Base-by-base conservation (phyloP, 305 asterid genomes). In the Lippia alba region DNA sequence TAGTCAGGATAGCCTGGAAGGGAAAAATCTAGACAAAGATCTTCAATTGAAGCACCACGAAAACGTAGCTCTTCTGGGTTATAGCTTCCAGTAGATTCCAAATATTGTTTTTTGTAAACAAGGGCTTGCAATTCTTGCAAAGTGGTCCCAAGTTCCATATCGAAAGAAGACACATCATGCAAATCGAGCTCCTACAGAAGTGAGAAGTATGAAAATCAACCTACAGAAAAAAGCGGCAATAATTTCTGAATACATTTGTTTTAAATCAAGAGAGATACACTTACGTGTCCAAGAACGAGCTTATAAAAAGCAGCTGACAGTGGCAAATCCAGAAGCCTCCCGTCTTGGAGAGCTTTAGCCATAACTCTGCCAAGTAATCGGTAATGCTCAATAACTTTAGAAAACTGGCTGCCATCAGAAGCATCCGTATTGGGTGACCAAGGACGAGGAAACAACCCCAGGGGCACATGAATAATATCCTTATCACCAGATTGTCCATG, bases 261-360 rank as follows among this genome's bases (percentile, higher is more conserved):
- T 19, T 12, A 24, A 24, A 15, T 30, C 66, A 54, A 46, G 56
- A 58, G 15, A 17, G 14, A 30, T 39, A 17, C 51, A 61, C 96
- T 68, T 85, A 95, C 99, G 44, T 86, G 96, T 71, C 95, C 90
- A 66, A 92, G 98, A 49, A 86, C 75, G 61, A 92, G 96, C 81
- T 87, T 95, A 81, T 90, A 85, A 67, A 95, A 95, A 44, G 98
- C 93, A 73, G 76, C 73, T 54, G 99, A 92, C 58, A 95, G 80
- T n/a, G 99, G 96, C 77, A 95, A 68, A 85, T 95, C 99, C 84
- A 95, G 84, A 58, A 95, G 97, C 81, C 99, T 88, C 71, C 97
- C 98, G 74, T 95, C 99, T 75, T 95, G 99, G 75, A 95, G 98
- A 74, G 97, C 96, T 84, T 90, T 95, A 46, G 98, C 98, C 97